phyloP scores from a whole-genome alignment of 176 grass and related monocot genomes.

The Carex scoparia region DNA sequence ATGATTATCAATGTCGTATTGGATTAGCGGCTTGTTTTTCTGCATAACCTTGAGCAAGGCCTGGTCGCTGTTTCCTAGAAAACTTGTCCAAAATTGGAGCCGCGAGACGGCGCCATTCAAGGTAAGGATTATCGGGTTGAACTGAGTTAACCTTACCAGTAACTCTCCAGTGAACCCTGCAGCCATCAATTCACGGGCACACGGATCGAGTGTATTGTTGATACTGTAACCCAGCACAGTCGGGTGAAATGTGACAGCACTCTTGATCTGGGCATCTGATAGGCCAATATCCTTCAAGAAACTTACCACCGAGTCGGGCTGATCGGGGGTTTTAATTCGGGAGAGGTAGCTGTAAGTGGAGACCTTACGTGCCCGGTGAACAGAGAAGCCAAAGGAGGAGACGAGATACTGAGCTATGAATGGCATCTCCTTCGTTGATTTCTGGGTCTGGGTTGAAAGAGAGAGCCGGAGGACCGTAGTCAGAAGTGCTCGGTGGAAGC shows the following conservation, averaged over 20 bases:
- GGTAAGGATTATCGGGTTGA: neutral
- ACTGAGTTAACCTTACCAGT: constrained; percentile 2
- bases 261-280: neutral
- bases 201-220: neutral
- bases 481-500: neutral
- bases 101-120: neutral
- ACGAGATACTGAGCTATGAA: constrained; percentile 16
- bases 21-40: neutral
- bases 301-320: neutral
- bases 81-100: constrained; percentile 20
- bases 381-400: constrained; percentile 9
- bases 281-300: constrained; percentile 6
- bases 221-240: neutral
- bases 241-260: neutral
- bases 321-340: neutral
- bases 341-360: neutral
- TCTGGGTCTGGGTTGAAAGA: constrained; percentile 3
- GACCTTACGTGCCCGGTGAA: neutral
- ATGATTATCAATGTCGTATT: neutral
- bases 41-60: neutral
- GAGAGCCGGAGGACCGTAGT: neutral
- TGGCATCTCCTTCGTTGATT: neutral
- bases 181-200: neutral
- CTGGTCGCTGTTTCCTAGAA: constrained; percentile 12
- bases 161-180: neutral